Evolutionary conservation across 768 basidiomycete genomes (phyloP).

Genomic region (Austroboletus eburneus): DNA sequence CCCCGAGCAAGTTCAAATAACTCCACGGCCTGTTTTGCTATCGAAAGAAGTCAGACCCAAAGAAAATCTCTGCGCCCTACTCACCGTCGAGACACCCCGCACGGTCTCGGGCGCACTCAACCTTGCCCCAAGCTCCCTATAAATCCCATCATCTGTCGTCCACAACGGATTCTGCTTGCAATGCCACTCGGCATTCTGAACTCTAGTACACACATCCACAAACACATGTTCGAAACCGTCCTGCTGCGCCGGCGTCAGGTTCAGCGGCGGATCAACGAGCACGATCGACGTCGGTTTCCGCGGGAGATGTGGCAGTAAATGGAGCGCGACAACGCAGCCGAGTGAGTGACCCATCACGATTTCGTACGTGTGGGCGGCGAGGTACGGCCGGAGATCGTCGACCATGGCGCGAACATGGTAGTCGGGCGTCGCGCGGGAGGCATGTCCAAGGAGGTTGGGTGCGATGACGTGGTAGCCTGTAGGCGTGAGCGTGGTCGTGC

Average conservation of each 20-base stretch:
- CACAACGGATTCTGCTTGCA: slow-evolving; percentile 11
- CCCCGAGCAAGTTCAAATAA: slow-evolving; percentile 7
- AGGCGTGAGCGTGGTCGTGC: too few relatives aligned
- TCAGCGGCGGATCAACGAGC: slow-evolving; percentile 18
- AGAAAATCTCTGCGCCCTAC: too few relatives aligned
- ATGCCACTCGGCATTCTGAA: neutral
- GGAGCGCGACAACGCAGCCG: slow-evolving; percentile 3
- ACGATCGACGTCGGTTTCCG: slow-evolving; percentile 10
- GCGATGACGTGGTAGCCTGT: slow-evolving; percentile 23
- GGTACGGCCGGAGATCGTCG: slow-evolving; percentile 16
- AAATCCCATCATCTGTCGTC: slow-evolving; percentile 8
- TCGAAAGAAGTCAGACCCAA: too few relatives aligned
- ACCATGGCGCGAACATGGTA: slow-evolving; percentile 11
- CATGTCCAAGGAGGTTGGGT: slow-evolving; percentile 21
- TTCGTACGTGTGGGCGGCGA: slow-evolving; percentile 8
- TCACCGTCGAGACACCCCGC: slow-evolving; percentile 6
- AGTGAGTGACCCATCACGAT: slow-evolving; percentile 21
- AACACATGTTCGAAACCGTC: neutral
- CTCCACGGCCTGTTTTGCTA: slow-evolving; percentile 20
- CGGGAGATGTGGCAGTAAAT: slow-evolving; percentile 9
- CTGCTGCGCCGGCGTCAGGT: neutral
- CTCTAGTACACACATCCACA: neutral
- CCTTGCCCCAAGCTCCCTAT: slow-evolving; percentile 9
- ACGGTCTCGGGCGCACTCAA: slow-evolving; percentile 7
- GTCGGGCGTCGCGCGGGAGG: slow-evolving; percentile 9